phyloP scores from a whole-genome alignment of 257 asterid genomes.

The Fraxinus cuspidata region DNA sequence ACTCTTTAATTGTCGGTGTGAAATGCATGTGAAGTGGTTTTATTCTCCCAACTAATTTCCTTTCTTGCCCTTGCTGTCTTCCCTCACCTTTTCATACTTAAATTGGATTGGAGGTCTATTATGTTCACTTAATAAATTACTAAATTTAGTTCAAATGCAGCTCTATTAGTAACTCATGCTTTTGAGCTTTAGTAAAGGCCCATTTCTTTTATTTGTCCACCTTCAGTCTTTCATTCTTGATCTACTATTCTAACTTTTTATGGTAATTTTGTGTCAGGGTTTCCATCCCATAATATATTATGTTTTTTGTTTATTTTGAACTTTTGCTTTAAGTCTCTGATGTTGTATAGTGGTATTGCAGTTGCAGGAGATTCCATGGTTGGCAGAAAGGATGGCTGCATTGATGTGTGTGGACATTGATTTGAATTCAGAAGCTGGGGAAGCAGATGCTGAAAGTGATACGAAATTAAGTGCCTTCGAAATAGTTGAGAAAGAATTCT shows the following conservation, averaged over 20 bases:
- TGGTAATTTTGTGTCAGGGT: background rate
- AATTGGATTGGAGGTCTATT: too few species aligned
- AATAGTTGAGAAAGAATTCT: slow-evolving; percentile 62
- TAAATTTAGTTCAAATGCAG: background rate
- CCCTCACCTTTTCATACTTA: too few species aligned
- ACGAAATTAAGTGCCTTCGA: slow-evolving; percentile 47
- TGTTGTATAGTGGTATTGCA: slow-evolving; percentile 39
- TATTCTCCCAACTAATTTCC: too few species aligned
- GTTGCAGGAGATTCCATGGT: slow-evolving; percentile 84
- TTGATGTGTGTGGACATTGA: slow-evolving; percentile 87
- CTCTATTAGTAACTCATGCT: background rate
- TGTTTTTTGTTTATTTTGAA: background rate
- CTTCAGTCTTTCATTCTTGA: background rate
- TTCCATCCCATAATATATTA: background rate
- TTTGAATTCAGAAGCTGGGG: slow-evolving; percentile 49
- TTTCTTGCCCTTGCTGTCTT: too few species aligned
- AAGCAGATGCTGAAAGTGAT: slow-evolving; percentile 39
- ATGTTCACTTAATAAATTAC: background rate
- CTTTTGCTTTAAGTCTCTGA: background rate
- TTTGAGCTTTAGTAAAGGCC: background rate
- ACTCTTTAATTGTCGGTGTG: too few species aligned
- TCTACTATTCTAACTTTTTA: background rate
- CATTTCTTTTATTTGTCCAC: background rate
- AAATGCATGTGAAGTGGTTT: too few species aligned
- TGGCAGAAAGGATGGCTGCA: slow-evolving; percentile 92